Conservation (phyloP, 2,329 filamentous ascomycete species). For the Hirsutella rhossiliensis region DNA sequence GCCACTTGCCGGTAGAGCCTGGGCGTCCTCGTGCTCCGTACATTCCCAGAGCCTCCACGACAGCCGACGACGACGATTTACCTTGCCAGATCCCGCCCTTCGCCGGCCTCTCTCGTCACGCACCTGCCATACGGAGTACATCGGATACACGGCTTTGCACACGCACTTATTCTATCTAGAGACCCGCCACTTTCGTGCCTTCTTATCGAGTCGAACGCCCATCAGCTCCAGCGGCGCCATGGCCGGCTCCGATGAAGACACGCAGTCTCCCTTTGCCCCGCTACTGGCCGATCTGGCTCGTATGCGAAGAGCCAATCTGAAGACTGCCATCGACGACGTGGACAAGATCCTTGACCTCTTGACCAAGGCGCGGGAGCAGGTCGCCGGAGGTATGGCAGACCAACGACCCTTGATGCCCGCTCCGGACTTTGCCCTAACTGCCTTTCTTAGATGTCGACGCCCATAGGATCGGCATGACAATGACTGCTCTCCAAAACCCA, state of each 20-base stretch:
- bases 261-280: conserved; percentile 33
- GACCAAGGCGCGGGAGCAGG: conserved; percentile 57
- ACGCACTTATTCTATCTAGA: no score
- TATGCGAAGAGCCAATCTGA: conserved; percentile 56
- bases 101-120: no score
- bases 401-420: neutral
- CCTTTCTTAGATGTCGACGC: conserved; percentile 18
- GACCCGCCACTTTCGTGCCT: no score
- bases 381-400: conserved; percentile 50
- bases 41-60: no score
- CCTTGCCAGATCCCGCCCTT: no score
- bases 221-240: conserved; percentile 9
- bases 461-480: conserved; percentile 56
- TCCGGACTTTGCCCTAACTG: neutral
- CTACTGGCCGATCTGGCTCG: conserved; percentile 65
- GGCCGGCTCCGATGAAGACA: conserved; percentile 21
- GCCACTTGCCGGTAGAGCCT: no score
- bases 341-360: conserved; percentile 74
- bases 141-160: no score
- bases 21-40: no score
- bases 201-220: no score
- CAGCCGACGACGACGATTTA: no score
- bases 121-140: no score
- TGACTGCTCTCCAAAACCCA: conserved; percentile 78
- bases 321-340: conserved; percentile 63